Percentiles rank a stretch among this genome's conserved stretches.
Evolutionary conservation across 306 rosid species (phyloP).

Genomic region (Erythrophleum fordii): DNA sequence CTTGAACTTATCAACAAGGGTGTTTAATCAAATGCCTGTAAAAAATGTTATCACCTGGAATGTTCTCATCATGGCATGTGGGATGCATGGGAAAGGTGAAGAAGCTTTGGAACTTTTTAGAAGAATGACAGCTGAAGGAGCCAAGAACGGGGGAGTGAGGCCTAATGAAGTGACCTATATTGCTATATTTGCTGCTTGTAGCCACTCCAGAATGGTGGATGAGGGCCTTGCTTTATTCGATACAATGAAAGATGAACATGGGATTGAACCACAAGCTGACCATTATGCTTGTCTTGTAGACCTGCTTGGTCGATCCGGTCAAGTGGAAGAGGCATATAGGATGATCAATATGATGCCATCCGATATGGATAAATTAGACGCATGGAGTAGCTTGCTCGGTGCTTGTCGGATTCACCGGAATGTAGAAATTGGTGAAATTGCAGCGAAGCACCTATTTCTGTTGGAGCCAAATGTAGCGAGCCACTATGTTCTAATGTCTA

Average conservation of each 20-base stretch:
- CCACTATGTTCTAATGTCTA: conserved; percentile 82
- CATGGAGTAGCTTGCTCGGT: conserved; percentile 95
- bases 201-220: conserved; percentile 72
- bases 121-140: conserved; percentile 61
- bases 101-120: conserved; percentile 69
- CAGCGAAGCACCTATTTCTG: conserved; percentile 62
- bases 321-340: conserved; percentile 65
- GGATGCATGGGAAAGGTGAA: conserved; percentile 85
- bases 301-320: conserved; percentile 89
- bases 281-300: conserved; percentile 91
- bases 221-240: conserved; percentile 68
- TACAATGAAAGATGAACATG: conserved; percentile 64
- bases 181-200: conserved; percentile 69
- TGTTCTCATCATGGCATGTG: conserved; percentile 83
- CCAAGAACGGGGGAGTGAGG: conserved; percentile 41
- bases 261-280: conserved; percentile 68
- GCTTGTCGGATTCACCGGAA: conserved; percentile 69
- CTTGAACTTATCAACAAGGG: conserved; percentile 59
- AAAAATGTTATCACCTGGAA: conserved; percentile 86
- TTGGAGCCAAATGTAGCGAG: conserved; percentile 88
- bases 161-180: conserved; percentile 72
- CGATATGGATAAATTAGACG: conserved; percentile 58
- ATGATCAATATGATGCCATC: conserved; percentile 71
- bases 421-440: conserved; percentile 75
- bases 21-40: conserved; percentile 70